Evolutionary conservation across 2,329 filamentous ascomycete genomes (phyloP).

Genomic region (Madurella fahalii): DNA sequence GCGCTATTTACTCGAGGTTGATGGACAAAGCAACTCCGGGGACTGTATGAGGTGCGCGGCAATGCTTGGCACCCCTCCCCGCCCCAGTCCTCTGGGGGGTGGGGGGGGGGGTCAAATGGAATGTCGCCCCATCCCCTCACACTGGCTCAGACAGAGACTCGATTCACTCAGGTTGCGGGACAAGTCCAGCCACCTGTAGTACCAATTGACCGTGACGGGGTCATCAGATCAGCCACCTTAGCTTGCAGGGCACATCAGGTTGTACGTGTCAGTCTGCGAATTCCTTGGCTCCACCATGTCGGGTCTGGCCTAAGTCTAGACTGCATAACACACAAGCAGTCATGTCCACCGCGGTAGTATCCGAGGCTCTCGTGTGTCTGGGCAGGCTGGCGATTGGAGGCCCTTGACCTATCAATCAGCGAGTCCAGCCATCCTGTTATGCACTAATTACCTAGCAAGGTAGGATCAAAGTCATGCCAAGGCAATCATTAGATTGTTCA

Average conservation of each 20-base stretch:
- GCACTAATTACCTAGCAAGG: constrained; percentile 4
- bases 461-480: not conserved
- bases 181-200: not conserved
- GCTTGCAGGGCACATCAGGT: not conserved
- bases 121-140: too few species aligned
- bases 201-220: constrained; percentile 4
- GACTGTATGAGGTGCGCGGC: too few species aligned
- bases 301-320: constrained; percentile 8
- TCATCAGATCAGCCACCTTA: not conserved
- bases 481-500: not conserved
- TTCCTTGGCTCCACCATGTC: constrained; percentile 5
- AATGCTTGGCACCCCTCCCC: too few species aligned
- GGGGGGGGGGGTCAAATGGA: too few species aligned
- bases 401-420: not conserved
- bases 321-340: not conserved
- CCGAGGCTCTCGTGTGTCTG: constrained; percentile 1
- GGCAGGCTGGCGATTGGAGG: constrained; percentile 2
- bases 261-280: constrained; percentile 8
- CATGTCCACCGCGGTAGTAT: not conserved
- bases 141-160: too few species aligned
- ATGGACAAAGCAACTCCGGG: too few species aligned
- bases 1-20: too few species aligned
- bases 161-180: too few species aligned
- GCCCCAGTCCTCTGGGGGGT: too few species aligned
- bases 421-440: not conserved